Conservation (phyloP, 2,329 filamentous ascomycete species). For the Phialemoniopsis sp. region DNA sequence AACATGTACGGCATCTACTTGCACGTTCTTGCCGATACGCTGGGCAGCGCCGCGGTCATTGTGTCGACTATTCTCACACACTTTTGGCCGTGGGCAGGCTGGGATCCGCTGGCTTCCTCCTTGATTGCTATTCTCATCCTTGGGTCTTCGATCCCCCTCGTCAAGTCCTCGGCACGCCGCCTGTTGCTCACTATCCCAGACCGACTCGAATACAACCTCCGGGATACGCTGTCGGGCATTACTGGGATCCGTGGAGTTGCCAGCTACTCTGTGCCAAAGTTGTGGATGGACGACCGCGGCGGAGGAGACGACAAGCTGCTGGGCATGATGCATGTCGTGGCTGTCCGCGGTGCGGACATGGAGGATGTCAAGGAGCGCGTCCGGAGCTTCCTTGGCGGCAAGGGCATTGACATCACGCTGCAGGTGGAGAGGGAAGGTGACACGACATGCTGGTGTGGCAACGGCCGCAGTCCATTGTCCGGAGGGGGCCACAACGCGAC, state of each 20-base stretch:
- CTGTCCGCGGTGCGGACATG: constrained; percentile 64
- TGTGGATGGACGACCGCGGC: constrained; percentile 79
- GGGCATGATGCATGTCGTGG: constrained; percentile 84
- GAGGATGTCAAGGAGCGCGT: constrained; percentile 84
- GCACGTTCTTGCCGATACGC: constrained; percentile 89
- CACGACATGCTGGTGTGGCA: constrained; percentile 55
- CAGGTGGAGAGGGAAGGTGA: constrained; percentile 88
- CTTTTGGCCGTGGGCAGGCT: constrained; percentile 85
- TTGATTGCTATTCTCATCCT: constrained; percentile 92
- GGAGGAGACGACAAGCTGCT: constrained; percentile 53
- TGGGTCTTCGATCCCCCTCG: constrained; percentile 83
- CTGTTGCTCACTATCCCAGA: constrained; percentile 82
- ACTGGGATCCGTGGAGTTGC: constrained; percentile 78
- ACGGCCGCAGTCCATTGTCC: constrained; percentile 27
- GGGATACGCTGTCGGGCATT: constrained; percentile 81
- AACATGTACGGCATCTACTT: constrained; percentile 98
- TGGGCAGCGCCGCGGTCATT: constrained; percentile 92
- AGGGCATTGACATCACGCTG: constrained; percentile 76
- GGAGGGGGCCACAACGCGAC: constrained; percentile 13
- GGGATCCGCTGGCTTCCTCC: constrained; percentile 91
- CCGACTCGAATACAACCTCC: constrained; percentile 80
- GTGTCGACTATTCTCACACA: constrained; percentile 85
- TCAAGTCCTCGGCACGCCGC: constrained; percentile 77
- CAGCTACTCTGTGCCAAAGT: constrained; percentile 81
- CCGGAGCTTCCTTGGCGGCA: constrained; percentile 61